These are phyloP conservation scores for Cercophora scortea DNA, from an alignment of 495 filamentous ascomycete genomes.

Conservation along the genomic window DNA sequence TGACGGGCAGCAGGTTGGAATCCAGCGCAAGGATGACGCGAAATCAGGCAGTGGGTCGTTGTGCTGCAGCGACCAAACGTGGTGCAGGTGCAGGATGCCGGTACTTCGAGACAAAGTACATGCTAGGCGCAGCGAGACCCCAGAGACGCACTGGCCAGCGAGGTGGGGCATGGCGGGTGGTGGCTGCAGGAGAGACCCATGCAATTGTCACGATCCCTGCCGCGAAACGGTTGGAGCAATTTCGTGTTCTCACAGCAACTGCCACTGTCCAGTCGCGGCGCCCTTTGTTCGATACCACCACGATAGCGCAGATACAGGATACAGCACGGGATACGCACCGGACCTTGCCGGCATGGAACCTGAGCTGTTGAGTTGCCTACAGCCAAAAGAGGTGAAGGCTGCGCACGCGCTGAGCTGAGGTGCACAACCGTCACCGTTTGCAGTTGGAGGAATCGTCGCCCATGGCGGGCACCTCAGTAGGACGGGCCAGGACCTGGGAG, in stretches of 20 bases:
- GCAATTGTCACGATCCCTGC: constrained; percentile 22
- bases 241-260: constrained; percentile 25
- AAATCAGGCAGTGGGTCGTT: neutral
- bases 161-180: constrained; percentile 13
- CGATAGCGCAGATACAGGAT: too few species aligned
- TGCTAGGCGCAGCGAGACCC: constrained; percentile 7
- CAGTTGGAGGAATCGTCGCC: too few species aligned
- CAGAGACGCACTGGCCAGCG: constrained; percentile 17
- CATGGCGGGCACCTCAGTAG: too few species aligned
- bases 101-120: constrained; percentile 20
- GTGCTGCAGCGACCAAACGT: constrained; percentile 1
- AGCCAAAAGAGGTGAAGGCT: too few species aligned
- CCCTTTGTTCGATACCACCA: too few species aligned
- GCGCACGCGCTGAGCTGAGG: too few species aligned
- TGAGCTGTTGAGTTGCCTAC: too few species aligned
- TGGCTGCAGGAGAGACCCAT: constrained; percentile 24
- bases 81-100: constrained; percentile 8
- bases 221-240: constrained; percentile 28
- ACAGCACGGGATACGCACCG: too few species aligned
- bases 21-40: too few species aligned
- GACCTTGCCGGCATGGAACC: too few species aligned
- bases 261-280: neutral
- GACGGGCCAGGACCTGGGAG: too few species aligned
- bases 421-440: too few species aligned
- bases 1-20: neutral